A percentile compares a stretch with the other conserved stretches of the same genome.
Evolutionary conservation across 1,284 basidiomycete species (phyloP).

Genomic region (Trichosporon faecale): DNA sequence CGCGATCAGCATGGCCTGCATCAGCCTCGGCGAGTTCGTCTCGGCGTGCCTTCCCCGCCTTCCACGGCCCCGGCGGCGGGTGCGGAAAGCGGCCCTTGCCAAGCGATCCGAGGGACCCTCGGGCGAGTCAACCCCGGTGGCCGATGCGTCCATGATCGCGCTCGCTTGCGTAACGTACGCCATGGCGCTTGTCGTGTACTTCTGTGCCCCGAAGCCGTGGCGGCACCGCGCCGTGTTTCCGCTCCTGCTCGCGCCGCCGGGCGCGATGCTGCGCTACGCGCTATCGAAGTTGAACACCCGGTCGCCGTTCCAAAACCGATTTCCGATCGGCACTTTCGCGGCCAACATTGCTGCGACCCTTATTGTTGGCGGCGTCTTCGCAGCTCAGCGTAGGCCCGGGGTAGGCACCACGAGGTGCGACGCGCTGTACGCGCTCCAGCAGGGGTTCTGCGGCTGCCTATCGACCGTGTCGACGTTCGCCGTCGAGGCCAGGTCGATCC

Average conservation of each 20-base stretch:
- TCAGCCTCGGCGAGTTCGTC: constrained; percentile 43
- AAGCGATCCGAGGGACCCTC: constrained; percentile 27
- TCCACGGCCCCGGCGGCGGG: constrained; percentile 61
- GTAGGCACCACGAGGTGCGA: constrained; percentile 60
- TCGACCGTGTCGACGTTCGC: constrained; percentile 93
- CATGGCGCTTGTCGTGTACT: constrained; percentile 70
- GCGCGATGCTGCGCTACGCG: constrained; percentile 77
- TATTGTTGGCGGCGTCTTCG: constrained; percentile 67
- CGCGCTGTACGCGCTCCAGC: constrained; percentile 71
- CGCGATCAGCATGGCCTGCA: constrained; percentile 60
- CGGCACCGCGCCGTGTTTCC: constrained; percentile 80
- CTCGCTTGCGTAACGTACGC: constrained; percentile 52
- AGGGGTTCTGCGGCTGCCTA: constrained; percentile 93
- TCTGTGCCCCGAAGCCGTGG: constrained; percentile 64
- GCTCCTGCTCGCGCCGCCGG: constrained; percentile 86
- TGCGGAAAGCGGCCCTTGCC: constrained; percentile 19
- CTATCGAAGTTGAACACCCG: constrained; percentile 70
- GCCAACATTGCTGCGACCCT: constrained; percentile 82
- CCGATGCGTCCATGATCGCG: constrained; percentile 42
- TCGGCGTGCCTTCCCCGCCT: constrained; percentile 55
- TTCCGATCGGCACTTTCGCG: constrained; percentile 83
- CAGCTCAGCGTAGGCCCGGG: constrained; percentile 62
- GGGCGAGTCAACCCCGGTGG: constrained; percentile 27
- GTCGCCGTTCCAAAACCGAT: constrained; percentile 54
- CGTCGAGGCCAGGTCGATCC: constrained; percentile 68